Evolutionary conservation across 2,329 filamentous ascomycete genomes (phyloP).

Genomic region (Sporothrix mexicana): DNA sequence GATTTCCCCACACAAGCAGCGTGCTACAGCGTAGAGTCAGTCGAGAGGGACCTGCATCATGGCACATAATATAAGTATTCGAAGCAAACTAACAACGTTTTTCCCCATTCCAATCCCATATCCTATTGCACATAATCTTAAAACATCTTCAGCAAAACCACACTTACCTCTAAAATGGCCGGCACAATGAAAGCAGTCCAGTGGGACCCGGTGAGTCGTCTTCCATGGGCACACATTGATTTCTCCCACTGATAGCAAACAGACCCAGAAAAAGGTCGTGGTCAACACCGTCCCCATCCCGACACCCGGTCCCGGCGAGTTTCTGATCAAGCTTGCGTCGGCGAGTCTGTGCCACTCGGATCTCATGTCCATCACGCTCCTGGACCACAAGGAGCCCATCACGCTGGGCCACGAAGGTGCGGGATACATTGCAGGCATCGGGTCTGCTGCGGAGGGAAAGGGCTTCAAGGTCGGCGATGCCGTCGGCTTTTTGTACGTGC

Average conservation of each 20-base stretch:
- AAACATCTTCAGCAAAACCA: background rate
- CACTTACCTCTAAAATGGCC: background rate
- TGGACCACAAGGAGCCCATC: constrained; percentile 37
- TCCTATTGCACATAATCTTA: background rate
- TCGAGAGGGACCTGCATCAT: background rate
- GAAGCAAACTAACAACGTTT: background rate
- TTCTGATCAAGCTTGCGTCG: constrained; percentile 47
- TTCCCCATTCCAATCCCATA: too few relatives aligned
- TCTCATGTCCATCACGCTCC: constrained; percentile 38
- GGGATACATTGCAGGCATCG: constrained; percentile 50
- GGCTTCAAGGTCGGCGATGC: constrained; percentile 52
- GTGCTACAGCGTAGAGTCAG: background rate
- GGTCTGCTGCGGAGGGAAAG: constrained; percentile 45
- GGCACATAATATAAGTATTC: background rate
- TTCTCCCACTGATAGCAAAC: background rate
- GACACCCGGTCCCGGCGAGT: constrained; percentile 49
- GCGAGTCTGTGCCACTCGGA: constrained; percentile 47
- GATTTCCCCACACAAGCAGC: background rate
- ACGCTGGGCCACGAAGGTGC: constrained; percentile 54
- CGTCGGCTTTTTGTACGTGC: constrained; percentile 54
- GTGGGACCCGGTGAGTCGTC: constrained; percentile 33
- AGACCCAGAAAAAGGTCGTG: constrained; percentile 26
- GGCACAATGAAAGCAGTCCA: constrained; percentile 37
- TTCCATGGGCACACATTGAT: background rate
- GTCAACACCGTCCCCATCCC: constrained; percentile 52